phyloP scores from a whole-genome alignment of 805 yeast genomes.

The Deakozyma indianensis region DNA sequence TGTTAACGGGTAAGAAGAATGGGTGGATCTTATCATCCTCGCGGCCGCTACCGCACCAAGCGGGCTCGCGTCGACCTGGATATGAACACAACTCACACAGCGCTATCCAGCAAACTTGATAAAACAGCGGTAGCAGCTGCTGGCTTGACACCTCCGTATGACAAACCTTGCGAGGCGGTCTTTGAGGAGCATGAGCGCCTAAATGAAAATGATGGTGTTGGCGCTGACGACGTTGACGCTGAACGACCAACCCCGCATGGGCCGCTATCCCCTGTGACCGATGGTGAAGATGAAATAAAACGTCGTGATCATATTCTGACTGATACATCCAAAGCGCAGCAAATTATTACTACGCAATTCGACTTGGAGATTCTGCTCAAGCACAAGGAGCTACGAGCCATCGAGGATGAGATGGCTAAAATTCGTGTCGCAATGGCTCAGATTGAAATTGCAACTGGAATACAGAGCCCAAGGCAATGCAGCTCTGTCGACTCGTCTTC shows the following conservation, averaged over 20 bases:
- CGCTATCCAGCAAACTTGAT: too few species aligned
- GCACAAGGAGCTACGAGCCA: conserved; percentile 19
- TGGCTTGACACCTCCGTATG: not conserved
- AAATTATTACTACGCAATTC: conserved; percentile 16
- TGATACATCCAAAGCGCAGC: too few species aligned
- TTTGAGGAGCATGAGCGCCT: too few species aligned
- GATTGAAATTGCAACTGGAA: conserved; percentile 5
- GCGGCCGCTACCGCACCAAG: too few species aligned
- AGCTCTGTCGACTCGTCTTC: not conserved
- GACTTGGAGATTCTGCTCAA: conserved; percentile 23
- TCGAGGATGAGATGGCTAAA: conserved; percentile 23
- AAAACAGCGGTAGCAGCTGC: too few species aligned
- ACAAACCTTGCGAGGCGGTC: not conserved
- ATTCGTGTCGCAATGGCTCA: conserved; percentile 21
- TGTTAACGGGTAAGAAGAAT: too few species aligned
- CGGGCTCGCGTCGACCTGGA: not conserved
- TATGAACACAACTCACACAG: not conserved
- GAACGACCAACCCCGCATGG: not conserved
- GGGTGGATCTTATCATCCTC: too few species aligned
- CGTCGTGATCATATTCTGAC: too few species aligned
- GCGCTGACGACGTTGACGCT: not conserved
- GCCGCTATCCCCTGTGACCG: not conserved
- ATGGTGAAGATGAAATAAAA: not conserved
- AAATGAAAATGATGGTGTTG: not conserved
- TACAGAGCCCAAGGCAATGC: not conserved